These are phyloP conservation scores for Yarrowia phangngaensis DNA, from an alignment of 805 yeast species.

Conservation along the genomic window DNA sequence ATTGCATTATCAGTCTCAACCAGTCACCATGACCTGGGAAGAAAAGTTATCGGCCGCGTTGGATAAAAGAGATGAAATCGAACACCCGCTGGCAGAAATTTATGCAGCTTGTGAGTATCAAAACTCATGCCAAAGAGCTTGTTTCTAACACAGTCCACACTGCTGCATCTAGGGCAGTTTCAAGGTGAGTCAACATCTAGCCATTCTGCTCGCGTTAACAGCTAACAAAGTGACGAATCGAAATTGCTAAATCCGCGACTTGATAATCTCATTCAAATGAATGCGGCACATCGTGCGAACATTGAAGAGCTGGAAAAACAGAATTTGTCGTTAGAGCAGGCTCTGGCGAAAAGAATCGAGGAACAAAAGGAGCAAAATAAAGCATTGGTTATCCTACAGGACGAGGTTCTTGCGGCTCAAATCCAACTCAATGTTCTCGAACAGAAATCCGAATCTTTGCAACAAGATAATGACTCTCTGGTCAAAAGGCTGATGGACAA, in stretches of 20 bases:
- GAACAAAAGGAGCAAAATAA: constrained; percentile 34
- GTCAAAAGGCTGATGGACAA: constrained; percentile 59
- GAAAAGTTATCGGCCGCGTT: constrained; percentile 1
- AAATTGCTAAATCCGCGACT: constrained; percentile 8
- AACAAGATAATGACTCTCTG: constrained; percentile 49
- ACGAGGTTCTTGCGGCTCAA: constrained; percentile 58
- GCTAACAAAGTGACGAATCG: constrained; percentile 9
- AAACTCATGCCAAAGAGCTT: too few species aligned
- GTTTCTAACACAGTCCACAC: constrained; percentile 24
- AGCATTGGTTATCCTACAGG: constrained; percentile 58
- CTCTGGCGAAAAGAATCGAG: constrained; percentile 7
- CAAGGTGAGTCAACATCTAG: constrained; percentile 23
- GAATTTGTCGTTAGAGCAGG: constrained; percentile 9
- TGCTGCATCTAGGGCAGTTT: constrained; percentile 7
- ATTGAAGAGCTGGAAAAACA: constrained; percentile 17
- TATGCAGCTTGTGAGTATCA: constrained; percentile 18
- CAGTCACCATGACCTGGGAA: constrained; percentile 22
- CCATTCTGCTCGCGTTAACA: too few species aligned
- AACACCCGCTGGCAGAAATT: constrained; percentile 2
- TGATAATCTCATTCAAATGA: constrained; percentile 12
- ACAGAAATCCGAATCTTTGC: constrained; percentile 40
- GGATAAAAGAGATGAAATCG: constrained; percentile 14
- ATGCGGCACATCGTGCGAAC: constrained; percentile 14
- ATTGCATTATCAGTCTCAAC: too few species aligned
- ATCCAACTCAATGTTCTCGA: constrained; percentile 54